phyloP scores from a whole-genome alignment of 805 yeast species.

The Sugiyamaella americana region DNA sequence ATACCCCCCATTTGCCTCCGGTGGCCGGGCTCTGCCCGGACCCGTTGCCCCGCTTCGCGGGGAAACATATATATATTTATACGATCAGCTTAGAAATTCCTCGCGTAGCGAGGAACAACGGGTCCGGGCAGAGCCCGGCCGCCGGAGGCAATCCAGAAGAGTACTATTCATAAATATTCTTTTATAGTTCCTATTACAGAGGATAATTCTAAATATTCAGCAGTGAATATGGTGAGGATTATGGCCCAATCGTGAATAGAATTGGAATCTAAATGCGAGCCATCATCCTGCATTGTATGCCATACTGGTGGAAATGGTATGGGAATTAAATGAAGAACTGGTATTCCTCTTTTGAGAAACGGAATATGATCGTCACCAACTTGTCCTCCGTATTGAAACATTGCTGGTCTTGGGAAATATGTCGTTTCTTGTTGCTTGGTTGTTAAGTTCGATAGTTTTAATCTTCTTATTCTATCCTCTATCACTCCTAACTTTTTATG shows the following conservation, averaged over 20 bases:
- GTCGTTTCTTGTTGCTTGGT: conserved; percentile 1
- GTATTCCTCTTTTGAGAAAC: conserved; percentile 41
- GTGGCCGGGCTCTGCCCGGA: no score
- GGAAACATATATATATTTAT: no score
- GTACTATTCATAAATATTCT: conserved; percentile 11
- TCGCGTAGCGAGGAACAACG: no score
- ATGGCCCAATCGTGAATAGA: conserved; percentile 44
- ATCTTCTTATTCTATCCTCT: conserved; percentile 29
- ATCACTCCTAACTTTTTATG: conserved; percentile 35
- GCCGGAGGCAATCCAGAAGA: no score
- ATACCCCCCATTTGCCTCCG: no score
- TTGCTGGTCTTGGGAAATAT: conserved; percentile 16
- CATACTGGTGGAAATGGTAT: conserved; percentile 44
- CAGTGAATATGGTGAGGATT: conserved; percentile 37
- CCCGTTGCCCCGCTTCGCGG: no score
- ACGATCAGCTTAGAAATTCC: no score
- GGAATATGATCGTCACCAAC: conserved; percentile 53
- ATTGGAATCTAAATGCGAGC: conserved; percentile 35
- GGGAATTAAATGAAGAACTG: conserved; percentile 50
- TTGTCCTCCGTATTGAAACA: conserved; percentile 19
- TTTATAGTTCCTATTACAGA: neutral
- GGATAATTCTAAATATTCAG: conserved; percentile 29
- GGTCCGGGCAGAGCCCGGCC: no score
- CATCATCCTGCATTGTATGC: conserved; percentile 48
- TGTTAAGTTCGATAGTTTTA: conserved; percentile 13